Evolutionary conservation across 2,329 filamentous ascomycete species (phyloP), one percentile per base, ranked within the genome.

Genomic region (Ophiostoma ulmi): DNA sequence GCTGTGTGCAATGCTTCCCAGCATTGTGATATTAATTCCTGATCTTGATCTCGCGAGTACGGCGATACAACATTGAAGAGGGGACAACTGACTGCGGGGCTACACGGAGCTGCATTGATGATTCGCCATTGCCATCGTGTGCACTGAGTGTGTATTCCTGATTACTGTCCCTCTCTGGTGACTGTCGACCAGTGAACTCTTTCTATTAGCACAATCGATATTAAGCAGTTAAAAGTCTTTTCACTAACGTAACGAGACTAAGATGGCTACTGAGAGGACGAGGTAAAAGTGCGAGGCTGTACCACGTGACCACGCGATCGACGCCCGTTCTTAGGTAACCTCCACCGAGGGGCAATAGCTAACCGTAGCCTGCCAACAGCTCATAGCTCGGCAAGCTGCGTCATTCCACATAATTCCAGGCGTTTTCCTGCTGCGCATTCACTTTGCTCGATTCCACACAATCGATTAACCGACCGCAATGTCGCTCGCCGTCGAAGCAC

Each of bases 401-500:
- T 58, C 52, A 58, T 58, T 14, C 48, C 41, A 44, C 44, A 20
- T 44, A 48, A 8, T 48, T 8, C 44, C 6, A 48, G 44, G 17
- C 0, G 8, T 26, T 26, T 13, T 26, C 52, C 8, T 31, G 5
- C 52, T 31, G 58, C 26, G 58, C 26, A 61, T 31, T 61, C 55
- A 48, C 17, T 48, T 20, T n/a, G 44, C 55, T 14, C 22, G 26
- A 31, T 1, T 5, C 4, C 58, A 63, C 31, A 5, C 13, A 35
- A 14, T 14, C 52, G 20, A 26, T 55, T 10, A 22, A 63, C 17
- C n/a, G 20, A 20, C 20, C 36, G 14, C 39, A 31, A 67, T 67
- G 65, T 48, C 65, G 39, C 65, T 67, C 36, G 65, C 65, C 65
- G 65, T 67, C 38, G 65, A 83, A 8, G 83, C 85, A 31, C 95